A percentile compares a stretch with the other conserved stretches of the same genome.
Conservation (phyloP, 768 basidiomycete species). For the Mrakia frigida region DNA sequence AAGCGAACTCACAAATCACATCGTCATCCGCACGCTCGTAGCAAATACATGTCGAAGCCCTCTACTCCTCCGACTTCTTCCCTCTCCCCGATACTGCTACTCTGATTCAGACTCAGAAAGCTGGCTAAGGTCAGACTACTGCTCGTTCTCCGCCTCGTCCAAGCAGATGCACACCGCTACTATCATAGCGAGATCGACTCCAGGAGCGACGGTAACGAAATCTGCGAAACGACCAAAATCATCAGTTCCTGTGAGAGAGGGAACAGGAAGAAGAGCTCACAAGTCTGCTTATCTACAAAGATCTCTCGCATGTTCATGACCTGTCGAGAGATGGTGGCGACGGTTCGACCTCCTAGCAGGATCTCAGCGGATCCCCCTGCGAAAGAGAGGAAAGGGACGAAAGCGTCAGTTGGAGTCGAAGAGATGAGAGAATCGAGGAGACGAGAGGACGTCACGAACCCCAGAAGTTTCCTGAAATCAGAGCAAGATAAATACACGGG, state of each 20-base stretch:
- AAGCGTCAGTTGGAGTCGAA: slow-evolving; percentile 28
- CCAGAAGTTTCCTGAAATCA: neutral
- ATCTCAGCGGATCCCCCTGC: slow-evolving; percentile 41
- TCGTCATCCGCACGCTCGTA: too few species aligned
- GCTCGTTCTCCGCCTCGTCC: slow-evolving; percentile 37
- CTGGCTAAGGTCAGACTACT: too few species aligned
- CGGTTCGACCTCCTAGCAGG: slow-evolving; percentile 35
- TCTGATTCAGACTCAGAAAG: too few species aligned
- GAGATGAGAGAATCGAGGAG: neutral
- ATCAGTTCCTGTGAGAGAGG: neutral
- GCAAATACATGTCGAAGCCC: too few species aligned
- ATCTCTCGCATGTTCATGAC: slow-evolving; percentile 40
- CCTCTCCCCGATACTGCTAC: too few species aligned
- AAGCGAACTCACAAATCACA: too few species aligned
- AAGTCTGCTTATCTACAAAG: slow-evolving; percentile 40
- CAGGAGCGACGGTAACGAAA: slow-evolving; percentile 42
- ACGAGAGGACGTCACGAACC: neutral
- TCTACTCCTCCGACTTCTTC: too few species aligned
- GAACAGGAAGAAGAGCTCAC: slow-evolving; percentile 32
- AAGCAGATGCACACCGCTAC: slow-evolving; percentile 44
- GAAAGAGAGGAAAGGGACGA: slow-evolving; percentile 28
- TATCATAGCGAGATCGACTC: slow-evolving; percentile 42
- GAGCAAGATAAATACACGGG: neutral
- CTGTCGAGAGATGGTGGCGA: slow-evolving; percentile 42
- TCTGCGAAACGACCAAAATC: neutral